These are phyloP conservation scores for Trypanosoma grayi DNA, from an alignment of 208 protist species.

Conservation along the genomic window DNA sequence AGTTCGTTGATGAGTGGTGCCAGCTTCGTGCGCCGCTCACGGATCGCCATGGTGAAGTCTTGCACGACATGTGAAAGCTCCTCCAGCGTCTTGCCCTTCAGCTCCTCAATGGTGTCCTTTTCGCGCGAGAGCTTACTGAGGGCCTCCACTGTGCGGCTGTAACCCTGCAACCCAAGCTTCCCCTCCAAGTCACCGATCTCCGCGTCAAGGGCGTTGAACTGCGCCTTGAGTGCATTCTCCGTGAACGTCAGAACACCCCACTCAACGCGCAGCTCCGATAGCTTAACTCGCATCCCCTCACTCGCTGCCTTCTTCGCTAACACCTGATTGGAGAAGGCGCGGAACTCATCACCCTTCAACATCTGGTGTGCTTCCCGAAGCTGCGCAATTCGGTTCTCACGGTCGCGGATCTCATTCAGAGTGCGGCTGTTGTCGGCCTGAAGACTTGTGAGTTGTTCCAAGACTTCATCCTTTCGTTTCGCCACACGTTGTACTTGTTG, in stretches of 20 bases:
- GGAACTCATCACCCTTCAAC: conserved; percentile 84
- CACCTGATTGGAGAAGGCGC: conserved; percentile 77
- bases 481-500: conserved; percentile 78
- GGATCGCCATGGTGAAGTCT: conserved; percentile 82
- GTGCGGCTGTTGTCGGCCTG: conserved; percentile 75
- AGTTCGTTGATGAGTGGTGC: conserved; percentile 90
- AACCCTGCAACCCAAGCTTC: conserved; percentile 84
- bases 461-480: conserved; percentile 64
- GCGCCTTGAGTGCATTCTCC: conserved; percentile 65
- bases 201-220: conserved; percentile 66
- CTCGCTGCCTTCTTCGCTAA: conserved; percentile 81
- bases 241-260: conserved; percentile 87
- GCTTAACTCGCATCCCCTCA: conserved; percentile 73
- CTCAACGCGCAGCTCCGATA: conserved; percentile 83
- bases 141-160: conserved; percentile 78
- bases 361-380: conserved; percentile 81
- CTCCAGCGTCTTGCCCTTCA: conserved; percentile 89
- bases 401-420: conserved; percentile 71
- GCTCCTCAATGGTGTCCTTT: conserved; percentile 81
- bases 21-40: conserved; percentile 78
- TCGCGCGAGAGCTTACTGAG: conserved; percentile 78
- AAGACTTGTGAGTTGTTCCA: conserved; percentile 61
- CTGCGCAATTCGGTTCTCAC: conserved; percentile 69
- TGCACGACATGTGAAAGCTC: conserved; percentile 88
- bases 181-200: conserved; percentile 80